phyloP scores from a whole-genome alignment of 2,329 filamentous ascomycete species.

The Aureobasidium sp. region DNA sequence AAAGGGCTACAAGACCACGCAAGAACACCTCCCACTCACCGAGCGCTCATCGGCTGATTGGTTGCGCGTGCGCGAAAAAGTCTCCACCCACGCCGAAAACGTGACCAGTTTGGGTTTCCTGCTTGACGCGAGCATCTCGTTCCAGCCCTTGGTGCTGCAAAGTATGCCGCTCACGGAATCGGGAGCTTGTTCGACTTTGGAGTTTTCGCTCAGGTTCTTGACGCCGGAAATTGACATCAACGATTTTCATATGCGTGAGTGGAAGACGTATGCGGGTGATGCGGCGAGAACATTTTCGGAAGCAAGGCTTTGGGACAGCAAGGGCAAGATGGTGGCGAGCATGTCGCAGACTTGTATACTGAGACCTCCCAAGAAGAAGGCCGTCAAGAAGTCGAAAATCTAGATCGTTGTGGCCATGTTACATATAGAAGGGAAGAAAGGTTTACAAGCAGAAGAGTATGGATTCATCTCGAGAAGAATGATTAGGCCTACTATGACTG shows the following conservation, averaged over 20 bases:
- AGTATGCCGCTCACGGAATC: slow-evolving; percentile 40
- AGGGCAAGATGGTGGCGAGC: slow-evolving; percentile 39
- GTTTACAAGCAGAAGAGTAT: too few relatives aligned
- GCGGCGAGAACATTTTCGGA: slow-evolving; percentile 42
- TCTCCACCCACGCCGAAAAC: slow-evolving; percentile 29
- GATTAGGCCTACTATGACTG: not conserved
- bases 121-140: slow-evolving; percentile 41
- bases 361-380: slow-evolving; percentile 21
- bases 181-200: slow-evolving; percentile 41
- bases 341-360: slow-evolving; percentile 44
- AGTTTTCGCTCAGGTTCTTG: slow-evolving; percentile 45
- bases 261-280: slow-evolving; percentile 32
- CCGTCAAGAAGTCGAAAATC: not conserved
- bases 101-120: slow-evolving; percentile 37
- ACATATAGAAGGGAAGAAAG: too few relatives aligned
- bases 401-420: not conserved
- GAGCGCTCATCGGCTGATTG: slow-evolving; percentile 39
- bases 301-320: slow-evolving; percentile 38
- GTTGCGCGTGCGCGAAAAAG: slow-evolving; percentile 25
- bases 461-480: too few relatives aligned
- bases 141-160: slow-evolving; percentile 39
- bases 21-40: slow-evolving; percentile 35
- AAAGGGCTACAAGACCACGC: slow-evolving; percentile 29
- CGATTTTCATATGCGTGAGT: slow-evolving; percentile 41
- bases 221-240: slow-evolving; percentile 33